A percentile compares a stretch with the other conserved stretches of the same genome.
Evolutionary conservation across 2,329 filamentous ascomycete species (phyloP).

Genomic region (Xylaria sp.): DNA sequence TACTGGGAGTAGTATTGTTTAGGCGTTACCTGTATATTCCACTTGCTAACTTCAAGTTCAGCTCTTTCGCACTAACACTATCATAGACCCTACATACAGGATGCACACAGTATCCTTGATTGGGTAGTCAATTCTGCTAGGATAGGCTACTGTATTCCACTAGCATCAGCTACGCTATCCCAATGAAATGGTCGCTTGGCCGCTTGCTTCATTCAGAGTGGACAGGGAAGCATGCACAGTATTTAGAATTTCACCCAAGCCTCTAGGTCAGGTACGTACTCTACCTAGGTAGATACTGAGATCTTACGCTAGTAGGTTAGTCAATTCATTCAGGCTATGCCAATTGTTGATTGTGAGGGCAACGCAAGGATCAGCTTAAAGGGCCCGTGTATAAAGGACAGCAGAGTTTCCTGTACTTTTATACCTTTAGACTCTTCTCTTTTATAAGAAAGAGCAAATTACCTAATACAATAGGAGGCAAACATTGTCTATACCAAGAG

Average conservation of each 20-base stretch:
- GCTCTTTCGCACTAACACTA: background rate
- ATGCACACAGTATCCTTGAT: slow-evolving; percentile 8
- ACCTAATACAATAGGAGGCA: no score
- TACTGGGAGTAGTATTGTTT: background rate
- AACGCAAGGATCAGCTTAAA: no score
- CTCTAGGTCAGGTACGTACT: background rate
- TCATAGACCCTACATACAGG: background rate
- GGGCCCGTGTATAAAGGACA: no score
- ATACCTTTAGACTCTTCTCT: no score
- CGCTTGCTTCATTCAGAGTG: background rate
- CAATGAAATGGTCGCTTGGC: background rate
- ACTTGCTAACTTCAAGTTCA: background rate
- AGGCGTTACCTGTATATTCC: background rate
- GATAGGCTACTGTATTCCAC: background rate
- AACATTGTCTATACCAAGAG: no score
- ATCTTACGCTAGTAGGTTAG: no score
- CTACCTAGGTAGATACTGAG: background rate
- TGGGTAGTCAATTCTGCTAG: slow-evolving; percentile 7
- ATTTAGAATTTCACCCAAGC: background rate
- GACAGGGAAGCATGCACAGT: background rate
- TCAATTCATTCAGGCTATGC: no score
- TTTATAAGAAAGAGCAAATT: no score
- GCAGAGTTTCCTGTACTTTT: no score
- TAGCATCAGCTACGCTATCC: background rate
- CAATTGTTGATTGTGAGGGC: no score